phyloP scores from a whole-genome alignment of 345 rosid genomes.

The Melaleuca quinquenervia region DNA sequence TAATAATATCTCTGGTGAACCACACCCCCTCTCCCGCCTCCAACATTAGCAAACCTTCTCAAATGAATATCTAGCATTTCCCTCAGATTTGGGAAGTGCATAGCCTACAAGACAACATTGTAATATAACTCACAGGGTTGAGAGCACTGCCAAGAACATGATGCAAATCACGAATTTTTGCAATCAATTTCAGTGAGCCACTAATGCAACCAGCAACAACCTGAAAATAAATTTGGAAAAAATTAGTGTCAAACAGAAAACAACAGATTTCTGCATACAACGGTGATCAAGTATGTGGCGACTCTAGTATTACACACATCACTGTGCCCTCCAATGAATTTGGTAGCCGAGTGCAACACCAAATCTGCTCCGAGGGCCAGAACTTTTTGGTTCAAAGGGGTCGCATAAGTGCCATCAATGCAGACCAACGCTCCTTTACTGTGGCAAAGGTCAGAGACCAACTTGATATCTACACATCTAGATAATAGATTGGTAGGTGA shows the following conservation, averaged over 20 bases:
- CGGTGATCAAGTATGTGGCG: background rate
- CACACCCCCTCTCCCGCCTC: background rate
- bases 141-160: slow-evolving; percentile 89
- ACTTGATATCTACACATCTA: slow-evolving; percentile 85
- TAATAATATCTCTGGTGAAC: background rate
- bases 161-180: slow-evolving; percentile 80
- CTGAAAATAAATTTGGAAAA: slow-evolving; percentile 21
- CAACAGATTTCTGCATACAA: background rate
- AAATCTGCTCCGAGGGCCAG: slow-evolving; percentile 97
- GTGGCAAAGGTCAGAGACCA: slow-evolving; percentile 84
- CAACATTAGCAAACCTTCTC: background rate
- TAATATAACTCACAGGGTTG: slow-evolving; percentile 57
- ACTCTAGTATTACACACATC: slow-evolving; percentile 39
- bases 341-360: slow-evolving; percentile 83
- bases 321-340: slow-evolving; percentile 91
- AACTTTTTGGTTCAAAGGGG: slow-evolving; percentile 94
- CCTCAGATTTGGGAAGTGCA: background rate
- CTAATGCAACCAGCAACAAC: slow-evolving; percentile 94
- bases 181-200: slow-evolving; percentile 59
- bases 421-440: slow-evolving; percentile 84
- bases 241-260: background rate
- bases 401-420: slow-evolving; percentile 98
- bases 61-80: background rate
- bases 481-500: slow-evolving; percentile 96
- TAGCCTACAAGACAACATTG: background rate